Conservation (phyloP, 2,329 filamentous ascomycete species). For the Microsporum ferrugineum region DNA sequence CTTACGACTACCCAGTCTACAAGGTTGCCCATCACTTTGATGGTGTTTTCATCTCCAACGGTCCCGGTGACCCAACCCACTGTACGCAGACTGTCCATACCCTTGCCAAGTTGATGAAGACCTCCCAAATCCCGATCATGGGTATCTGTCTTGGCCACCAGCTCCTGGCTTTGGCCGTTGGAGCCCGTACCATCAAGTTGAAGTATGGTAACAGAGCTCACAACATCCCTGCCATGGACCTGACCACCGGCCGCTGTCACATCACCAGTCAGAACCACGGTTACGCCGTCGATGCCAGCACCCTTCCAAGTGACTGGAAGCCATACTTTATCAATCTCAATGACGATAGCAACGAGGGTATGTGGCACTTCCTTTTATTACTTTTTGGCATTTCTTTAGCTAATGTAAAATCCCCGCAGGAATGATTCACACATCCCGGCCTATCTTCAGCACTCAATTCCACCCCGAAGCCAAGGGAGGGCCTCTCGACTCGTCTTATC, state of each 20-base stretch:
- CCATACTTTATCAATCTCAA: constrained; percentile 99
- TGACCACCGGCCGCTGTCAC: constrained; percentile 94
- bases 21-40: constrained; percentile 97
- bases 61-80: constrained; percentile 93
- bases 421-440: constrained; percentile 89
- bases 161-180: constrained; percentile 78
- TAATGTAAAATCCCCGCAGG: constrained; percentile 28
- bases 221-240: constrained; percentile 91
- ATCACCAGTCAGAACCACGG: constrained; percentile 98
- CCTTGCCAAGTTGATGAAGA: constrained; percentile 79
- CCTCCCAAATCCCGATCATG: constrained; percentile 84
- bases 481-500: constrained; percentile 85
- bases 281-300: constrained; percentile 81
- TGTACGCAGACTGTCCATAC: constrained; percentile 92
- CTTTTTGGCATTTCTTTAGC: not conserved
- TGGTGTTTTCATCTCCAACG: constrained; percentile 98
- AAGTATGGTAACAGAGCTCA: constrained; percentile 99
- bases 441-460: constrained; percentile 98
- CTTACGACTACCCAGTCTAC: constrained; percentile 94
- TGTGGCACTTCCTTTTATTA: constrained; percentile 13
- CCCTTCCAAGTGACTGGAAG: constrained; percentile 77
- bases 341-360: constrained; percentile 88
- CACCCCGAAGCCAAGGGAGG: constrained; percentile 97
- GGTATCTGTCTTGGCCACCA: constrained; percentile 97
- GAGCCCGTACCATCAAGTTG: constrained; percentile 86